These are phyloP conservation scores for carrot (Daucus carota) DNA, from an alignment of 129 eudicot species.

Conservation along the genomic window DH1_v3.0 NC_030381.2:51199501-51200000, in stretches of 20 bases:
- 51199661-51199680: constrained; percentile 1
- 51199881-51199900: constrained; percentile 16
- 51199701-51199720: constrained; percentile 8
- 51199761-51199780: neutral
- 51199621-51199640: constrained; percentile 10
- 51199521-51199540: neutral
- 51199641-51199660: constrained; percentile 8
- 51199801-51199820: constrained; percentile 6
- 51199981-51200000: neutral
- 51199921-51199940: constrained; percentile 16
- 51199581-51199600: neutral
- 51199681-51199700: neutral
- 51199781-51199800: neutral
- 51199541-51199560: neutral
- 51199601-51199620: constrained; percentile 10
- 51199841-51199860: constrained; percentile 26
- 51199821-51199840: constrained; percentile 22
- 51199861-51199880: neutral
- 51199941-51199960: constrained; percentile 24
- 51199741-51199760: constrained; percentile 10
- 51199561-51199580: constrained; percentile 10
- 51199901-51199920: constrained; percentile 22
- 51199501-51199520: neutral
- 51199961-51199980: neutral
- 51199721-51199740: too few species aligned